Base-by-base conservation (phyloP, 352 stramenopile genomes). In the Pythium myriotylum region DNA sequence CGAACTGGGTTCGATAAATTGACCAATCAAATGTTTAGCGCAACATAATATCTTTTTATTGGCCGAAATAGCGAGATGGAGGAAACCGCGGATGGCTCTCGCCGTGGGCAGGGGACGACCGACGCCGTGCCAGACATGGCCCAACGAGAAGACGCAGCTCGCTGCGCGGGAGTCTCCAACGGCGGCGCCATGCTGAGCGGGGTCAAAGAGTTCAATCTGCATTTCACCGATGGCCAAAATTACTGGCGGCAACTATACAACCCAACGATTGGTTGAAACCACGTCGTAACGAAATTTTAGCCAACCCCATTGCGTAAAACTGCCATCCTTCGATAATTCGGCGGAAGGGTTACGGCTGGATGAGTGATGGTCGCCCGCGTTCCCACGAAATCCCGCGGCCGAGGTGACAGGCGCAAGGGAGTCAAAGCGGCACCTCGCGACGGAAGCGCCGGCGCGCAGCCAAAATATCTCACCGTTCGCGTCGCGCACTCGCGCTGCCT, bases 11-110 rank as follows among this genome's bases (percentile, higher is more conserved):
- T 19, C 20, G 33, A 14, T 66, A 68, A 82, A 80, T 77, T 35
- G 43, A 27, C 74, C 67, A 88, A 85, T 88, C 41, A 61, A 72
- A 61, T 60, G 61, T 52, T 67, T 50, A 52, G 13, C 54, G n/a
- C n/a, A 48, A 50, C 39, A 17, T 45, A 61, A 39, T 29, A 1
- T 1, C 10, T 27, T 50, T 37, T 22, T 7, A 67, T 67, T 67
- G 59, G 59, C 35, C 16, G 24, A 67, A 57, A 64, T 10, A 20
- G n/a, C n/a, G n/a, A n/a, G n/a, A n/a, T n/a, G n/a, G n/a, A n/a
- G n/a, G n/a, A n/a, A n/a, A n/a, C n/a, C n/a, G n/a, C n/a, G n/a
- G n/a, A n/a, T n/a, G n/a, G n/a, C n/a, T n/a, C n/a, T n/a, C n/a
- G n/a, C n/a, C n/a, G n/a, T n/a, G n/a, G n/a, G n/a, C n/a, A n/a